Conservation (phyloP, 129 eudicot genomes). For the Glebionis coronaria region DNA sequence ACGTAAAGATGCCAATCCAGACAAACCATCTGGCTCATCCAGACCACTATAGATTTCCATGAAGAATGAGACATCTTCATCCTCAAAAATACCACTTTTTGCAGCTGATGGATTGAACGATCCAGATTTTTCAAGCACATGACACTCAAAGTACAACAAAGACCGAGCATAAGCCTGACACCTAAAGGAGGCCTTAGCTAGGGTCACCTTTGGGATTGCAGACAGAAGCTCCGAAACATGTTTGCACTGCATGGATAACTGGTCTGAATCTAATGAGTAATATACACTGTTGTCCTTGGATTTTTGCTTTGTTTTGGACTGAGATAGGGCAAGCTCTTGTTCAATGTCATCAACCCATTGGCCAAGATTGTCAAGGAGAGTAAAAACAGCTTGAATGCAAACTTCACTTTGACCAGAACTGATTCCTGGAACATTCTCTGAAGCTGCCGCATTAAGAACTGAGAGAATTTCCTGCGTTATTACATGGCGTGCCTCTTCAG, state of each 20-base stretch:
- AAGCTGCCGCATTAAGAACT: conserved; percentile 90
- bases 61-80: conserved; percentile 78
- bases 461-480: conserved; percentile 82
- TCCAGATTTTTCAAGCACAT: conserved; percentile 88
- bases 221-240: conserved; percentile 84
- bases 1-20: conserved; percentile 84
- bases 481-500: conserved; percentile 84
- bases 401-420: conserved; percentile 91
- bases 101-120: conserved; percentile 93
- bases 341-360: conserved; percentile 97
- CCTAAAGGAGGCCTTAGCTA: conserved; percentile 90
- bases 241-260: conserved; percentile 66
- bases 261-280: conserved; percentile 43
- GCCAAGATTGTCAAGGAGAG: conserved; percentile 93
- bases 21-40: conserved; percentile 97
- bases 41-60: conserved; percentile 91
- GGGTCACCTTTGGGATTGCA: conserved; percentile 90
- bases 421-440: conserved; percentile 65
- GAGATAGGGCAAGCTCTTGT: conserved; percentile 84
- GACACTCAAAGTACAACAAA: conserved; percentile 86
- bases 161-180: conserved; percentile 99
- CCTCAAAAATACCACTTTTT: conserved; percentile 79
- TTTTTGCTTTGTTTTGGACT: conserved; percentile 70
- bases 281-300: conserved; percentile 42
- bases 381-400: conserved; percentile 92